Percentiles rank a stretch among this genome's conserved stretches.
Evolutionary conservation across 495 filamentous ascomycete genomes (phyloP).

Genomic region (Cercophora sp.): DNA sequence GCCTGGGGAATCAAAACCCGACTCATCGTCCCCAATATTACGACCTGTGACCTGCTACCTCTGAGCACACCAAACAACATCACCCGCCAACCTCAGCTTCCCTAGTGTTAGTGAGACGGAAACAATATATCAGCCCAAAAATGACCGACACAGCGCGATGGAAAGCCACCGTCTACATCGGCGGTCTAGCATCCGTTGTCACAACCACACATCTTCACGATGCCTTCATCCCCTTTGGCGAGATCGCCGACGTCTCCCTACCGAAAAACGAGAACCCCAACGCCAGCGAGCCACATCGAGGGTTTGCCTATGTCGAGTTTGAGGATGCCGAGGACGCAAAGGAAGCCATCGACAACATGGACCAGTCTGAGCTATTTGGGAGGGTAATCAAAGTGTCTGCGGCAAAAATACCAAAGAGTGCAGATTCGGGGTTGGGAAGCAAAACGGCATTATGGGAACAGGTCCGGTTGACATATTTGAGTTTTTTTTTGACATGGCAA

Average conservation of each 20-base stretch:
- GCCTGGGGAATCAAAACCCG: too few relatives aligned
- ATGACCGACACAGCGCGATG: constrained; percentile 82
- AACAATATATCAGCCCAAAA: constrained; percentile 48
- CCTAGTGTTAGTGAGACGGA: neutral
- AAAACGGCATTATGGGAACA: constrained; percentile 99
- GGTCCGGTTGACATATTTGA: constrained; percentile 48
- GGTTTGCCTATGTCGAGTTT: constrained; percentile 97
- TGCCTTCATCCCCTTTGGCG: constrained; percentile 94
- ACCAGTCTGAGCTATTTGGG: constrained; percentile 93
- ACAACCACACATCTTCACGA: constrained; percentile 71
- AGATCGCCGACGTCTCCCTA: constrained; percentile 83
- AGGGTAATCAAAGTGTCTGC: constrained; percentile 84
- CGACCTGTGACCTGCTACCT: too few relatives aligned
- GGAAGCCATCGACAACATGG: constrained; percentile 99
- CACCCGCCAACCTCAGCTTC: too few relatives aligned
- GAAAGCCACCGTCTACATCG: constrained; percentile 87
- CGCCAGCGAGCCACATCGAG: constrained; percentile 71
- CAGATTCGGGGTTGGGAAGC: constrained; percentile 78
- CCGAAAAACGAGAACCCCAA: constrained; percentile 76
- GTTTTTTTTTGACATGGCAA: neutral
- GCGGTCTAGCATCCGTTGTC: constrained; percentile 78
- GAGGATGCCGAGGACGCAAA: constrained; percentile 80
- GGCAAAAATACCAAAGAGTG: constrained; percentile 89
- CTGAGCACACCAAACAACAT: too few relatives aligned
- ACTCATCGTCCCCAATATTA: too few relatives aligned